Base-by-base conservation (phyloP, 2,329 filamentous ascomycete species). In the Xylaria hypoxylon region DNA sequence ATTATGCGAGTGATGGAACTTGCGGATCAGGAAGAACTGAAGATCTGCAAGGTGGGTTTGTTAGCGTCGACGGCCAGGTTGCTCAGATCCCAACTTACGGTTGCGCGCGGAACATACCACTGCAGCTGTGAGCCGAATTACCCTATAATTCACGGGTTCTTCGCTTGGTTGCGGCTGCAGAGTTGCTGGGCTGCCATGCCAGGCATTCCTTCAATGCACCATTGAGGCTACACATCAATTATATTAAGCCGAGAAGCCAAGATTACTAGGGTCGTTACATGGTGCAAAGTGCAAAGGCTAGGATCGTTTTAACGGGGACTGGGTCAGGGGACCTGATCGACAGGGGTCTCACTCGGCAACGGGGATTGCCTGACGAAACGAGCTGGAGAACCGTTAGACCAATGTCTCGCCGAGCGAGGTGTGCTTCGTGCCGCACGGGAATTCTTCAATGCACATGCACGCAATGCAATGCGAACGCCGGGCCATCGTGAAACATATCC, bases 321-420 rank as follows among this genome's bases (percentile, higher is more conserved):
- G 53, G 19, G 51, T 68, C 65, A 62, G 62, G 65, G 65, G 65
- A 65, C 58, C 58, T 65, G 58, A 65, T 68, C 62, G 44, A 65
- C 65, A 65, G 53, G 62, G 62, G 58, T 44, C 52, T 57, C 13
- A 8, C 53, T 65, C 62, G 65, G 65, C 65, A 68, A 59, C 64
- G 38, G 52, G 52, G 50, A n/a, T 31, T 35, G 10, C 60, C 50
- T 64, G 59, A 64, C 64, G 45, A 64, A 57, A 62, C 57, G 48
- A 62, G 51, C 61, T 52, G 56, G 59, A 57, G 52, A 62, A 42
- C 31, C 45, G 59, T 62, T 58, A 55, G 65, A 65, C 53, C 62
- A 68, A 61, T 52, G 61, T 65, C 58, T 68, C 61, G 65, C 56
- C 52, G 63, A 65, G 62, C 58, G 44, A 24, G 40, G 59, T 19